Evolutionary conservation across 768 basidiomycete genomes (phyloP), one percentile per base, ranked within the genome.

Genomic region (Phallus indusiatus): DNA sequence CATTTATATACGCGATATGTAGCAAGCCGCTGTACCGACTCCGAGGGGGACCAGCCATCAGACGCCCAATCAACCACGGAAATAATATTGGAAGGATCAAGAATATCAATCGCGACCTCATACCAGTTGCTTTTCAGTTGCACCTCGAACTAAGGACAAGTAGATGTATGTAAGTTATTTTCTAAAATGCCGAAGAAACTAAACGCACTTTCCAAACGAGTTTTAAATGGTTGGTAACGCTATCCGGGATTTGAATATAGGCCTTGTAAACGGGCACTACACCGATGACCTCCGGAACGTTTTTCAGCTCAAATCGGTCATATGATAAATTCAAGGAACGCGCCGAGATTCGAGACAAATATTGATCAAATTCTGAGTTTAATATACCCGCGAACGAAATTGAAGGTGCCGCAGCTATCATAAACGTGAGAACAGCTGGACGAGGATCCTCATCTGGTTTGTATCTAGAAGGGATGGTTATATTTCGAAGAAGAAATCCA

Each of bases 101-200:
- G 68, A 1, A 82, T 83, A 10, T 88, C 85, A 47, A 98, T 86
- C 21, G 90, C 80, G 4, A 91, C 82, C 71, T 97, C 94, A 65
- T 98, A 98, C 91, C 91, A 95, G 72, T 94, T 97, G 73, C 96
- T 85, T 67, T 85, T 68, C 88, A 95, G 91, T 78, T 93, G 88
- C 48, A 95, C 86, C 68, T 94, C 91, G 66, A 94, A 88, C 84
- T 87, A 47, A 3, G n/a, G n/a, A n/a, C n/a, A 37, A 49, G 54
- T 21, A 10, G 16, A 55, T 49, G 42, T 10, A 50, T 21, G 8
- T 20, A 17, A 60, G n/a, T 47, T 7, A 54, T 46, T 48, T 18
- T 1, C 4, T 1, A 28, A 12, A 18, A 6, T 18, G 8, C 5
- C 7, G 2, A 0, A 11, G 11, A 20, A 16, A 11, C 17, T 12